These are phyloP conservation scores for Biscogniauxia mediterranea DNA, from an alignment of 2,329 filamentous ascomycete genomes.

Conservation along the genomic window DNA sequence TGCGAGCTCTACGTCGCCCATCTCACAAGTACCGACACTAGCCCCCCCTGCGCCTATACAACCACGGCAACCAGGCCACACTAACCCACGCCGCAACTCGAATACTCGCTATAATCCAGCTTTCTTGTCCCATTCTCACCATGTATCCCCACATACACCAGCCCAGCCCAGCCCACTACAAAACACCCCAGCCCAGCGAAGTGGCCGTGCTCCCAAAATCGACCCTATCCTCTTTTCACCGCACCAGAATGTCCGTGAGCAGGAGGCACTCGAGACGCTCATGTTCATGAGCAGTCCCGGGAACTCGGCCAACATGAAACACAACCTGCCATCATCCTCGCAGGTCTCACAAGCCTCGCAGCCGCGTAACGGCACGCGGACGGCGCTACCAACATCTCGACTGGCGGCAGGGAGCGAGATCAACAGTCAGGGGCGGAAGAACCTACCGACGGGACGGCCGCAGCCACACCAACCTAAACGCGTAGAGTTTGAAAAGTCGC, in stretches of 20 bases:
- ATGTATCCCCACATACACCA: constrained; percentile 43
- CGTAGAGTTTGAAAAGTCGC: constrained; percentile 48
- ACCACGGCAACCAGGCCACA: constrained; percentile 41
- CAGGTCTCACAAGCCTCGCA: constrained; percentile 37
- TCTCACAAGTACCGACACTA: constrained; percentile 39
- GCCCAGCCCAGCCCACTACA: constrained; percentile 42
- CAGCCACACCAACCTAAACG: constrained; percentile 39
- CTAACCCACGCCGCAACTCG: constrained; percentile 49
- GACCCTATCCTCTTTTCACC: constrained; percentile 64
- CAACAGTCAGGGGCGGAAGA: constrained; percentile 45
- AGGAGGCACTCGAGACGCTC: constrained; percentile 77
- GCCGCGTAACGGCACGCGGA: constrained; percentile 31
- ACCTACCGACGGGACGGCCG: constrained; percentile 49
- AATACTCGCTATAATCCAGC: constrained; percentile 49
- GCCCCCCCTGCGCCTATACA: constrained; percentile 56
- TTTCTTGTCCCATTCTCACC: constrained; percentile 48
- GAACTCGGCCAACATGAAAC: constrained; percentile 64
- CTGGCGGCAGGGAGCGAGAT: constrained; percentile 25
- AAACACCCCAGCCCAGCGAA: constrained; percentile 34
- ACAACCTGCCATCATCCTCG: constrained; percentile 45
- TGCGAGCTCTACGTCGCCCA: constrained; percentile 38
- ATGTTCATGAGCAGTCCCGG: constrained; percentile 80
- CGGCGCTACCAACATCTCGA: constrained; percentile 45
- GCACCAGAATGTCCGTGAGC: constrained; percentile 68
- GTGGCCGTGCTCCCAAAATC: constrained; percentile 37